Evolutionary conservation across 176 grass and related monocot genomes (phyloP).

Genomic region (Pontederia crassipes): DNA sequence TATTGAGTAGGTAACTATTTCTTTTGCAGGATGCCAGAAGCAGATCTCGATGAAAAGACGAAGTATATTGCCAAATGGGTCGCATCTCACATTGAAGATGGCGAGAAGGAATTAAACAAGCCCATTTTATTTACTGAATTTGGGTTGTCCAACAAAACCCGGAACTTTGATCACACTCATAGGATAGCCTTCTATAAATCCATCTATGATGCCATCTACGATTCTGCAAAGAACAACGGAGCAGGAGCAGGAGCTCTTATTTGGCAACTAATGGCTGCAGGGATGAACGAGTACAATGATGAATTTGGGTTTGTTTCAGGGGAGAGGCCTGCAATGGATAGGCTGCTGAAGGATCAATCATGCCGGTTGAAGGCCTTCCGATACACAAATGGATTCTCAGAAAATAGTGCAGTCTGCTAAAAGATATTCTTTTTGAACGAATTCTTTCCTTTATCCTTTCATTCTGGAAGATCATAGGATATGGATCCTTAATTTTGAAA

Average conservation of each 20-base stretch:
- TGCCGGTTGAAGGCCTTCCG: constrained; percentile 54
- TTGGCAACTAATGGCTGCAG: constrained; percentile 68
- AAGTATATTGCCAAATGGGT: constrained; percentile 61
- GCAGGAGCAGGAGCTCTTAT: constrained; percentile 59
- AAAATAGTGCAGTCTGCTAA: constrained; percentile 1
- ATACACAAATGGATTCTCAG: constrained; percentile 15
- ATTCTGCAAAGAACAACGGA: constrained; percentile 44
- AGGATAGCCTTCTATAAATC: constrained; percentile 56
- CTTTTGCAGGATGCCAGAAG: constrained; percentile 43
- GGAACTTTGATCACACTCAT: constrained; percentile 50
- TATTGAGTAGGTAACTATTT: background rate
- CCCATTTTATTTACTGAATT: constrained; percentile 79
- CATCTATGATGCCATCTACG: constrained; percentile 51
- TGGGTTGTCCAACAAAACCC: constrained; percentile 44
- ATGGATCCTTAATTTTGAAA: too few species aligned
- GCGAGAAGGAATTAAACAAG: constrained; percentile 57
- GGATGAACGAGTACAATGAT: constrained; percentile 62
- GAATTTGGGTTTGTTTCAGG: constrained; percentile 58
- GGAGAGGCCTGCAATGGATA: constrained; percentile 35
- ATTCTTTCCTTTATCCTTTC: background rate
- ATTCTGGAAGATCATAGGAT: too few species aligned
- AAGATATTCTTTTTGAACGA: background rate
- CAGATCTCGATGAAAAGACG: constrained; percentile 53
- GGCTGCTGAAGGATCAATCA: constrained; percentile 63
- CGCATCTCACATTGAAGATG: constrained; percentile 70